Base-by-base conservation (phyloP, 768 basidiomycete genomes). In the Cystobasidium tubakii region DNA sequence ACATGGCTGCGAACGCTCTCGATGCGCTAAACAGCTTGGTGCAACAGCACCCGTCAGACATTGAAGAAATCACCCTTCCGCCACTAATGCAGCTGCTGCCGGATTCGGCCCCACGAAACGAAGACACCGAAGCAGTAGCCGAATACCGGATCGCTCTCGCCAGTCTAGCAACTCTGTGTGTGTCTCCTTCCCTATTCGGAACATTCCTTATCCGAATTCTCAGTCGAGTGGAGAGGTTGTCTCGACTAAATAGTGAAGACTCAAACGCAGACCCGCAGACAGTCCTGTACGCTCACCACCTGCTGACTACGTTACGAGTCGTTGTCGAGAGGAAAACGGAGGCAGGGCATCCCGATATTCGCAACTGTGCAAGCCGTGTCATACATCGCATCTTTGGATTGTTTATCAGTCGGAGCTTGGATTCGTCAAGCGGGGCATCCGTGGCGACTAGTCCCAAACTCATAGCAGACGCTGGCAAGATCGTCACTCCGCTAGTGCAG, bases 201-300 rank as follows among this genome's bases (percentile, higher is more conserved):
- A 87, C 84, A 3, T 84, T 98, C 31, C 87, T 91, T 66, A 84
- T 91, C 60, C 87, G 90, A 21, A 83, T 96, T 27, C 86, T 84
- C 1, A 86, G 88, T 1, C 91, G 91, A 80, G 83, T 98, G 34
- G 89, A 91, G 62, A 60, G 76, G 4, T 66, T 84, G 25, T 9
- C 31, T 6, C 2, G 15, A 17, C 27, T 44, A 2, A 31, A 15
- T 27, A 54, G 4, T 17, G 50, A 36, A 17, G 39, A 19, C 63
- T 36, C 53, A 77, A 31, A 79, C 25, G 54, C n/a, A 23, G 17
- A 77, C 1, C 89, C 93, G 79, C 85, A 87, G 15, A 82, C 81
- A n/a, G 87, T 90, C 0, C 90, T 92, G 13, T 98, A 95, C 79
- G 88, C 87, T 0, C 91, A 92, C 81, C 87, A 92, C 34, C 84